A percentile compares a stretch with the other conserved stretches of the same genome.
Conservation (phyloP, 306 rosid genomes). For the Abrus precatorius region DNA sequence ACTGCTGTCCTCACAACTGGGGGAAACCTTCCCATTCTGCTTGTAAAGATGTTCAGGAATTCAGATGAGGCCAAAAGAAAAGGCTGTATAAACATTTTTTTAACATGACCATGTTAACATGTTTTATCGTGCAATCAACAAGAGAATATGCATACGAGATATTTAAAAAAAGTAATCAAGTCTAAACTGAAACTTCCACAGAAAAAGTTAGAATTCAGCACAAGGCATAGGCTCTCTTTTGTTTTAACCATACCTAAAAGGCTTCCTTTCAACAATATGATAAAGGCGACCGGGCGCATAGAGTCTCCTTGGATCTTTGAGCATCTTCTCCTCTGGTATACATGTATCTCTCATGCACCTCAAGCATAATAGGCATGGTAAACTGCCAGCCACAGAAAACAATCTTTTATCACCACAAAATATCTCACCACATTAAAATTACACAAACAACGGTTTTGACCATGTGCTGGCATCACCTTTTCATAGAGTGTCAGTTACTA, state of each 20-base stretch:
- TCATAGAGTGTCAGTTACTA: background rate
- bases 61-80: slow-evolving; percentile 26
- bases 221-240: slow-evolving; percentile 19
- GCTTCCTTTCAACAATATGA: slow-evolving; percentile 94
- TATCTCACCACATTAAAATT: background rate
- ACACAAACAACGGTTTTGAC: slow-evolving; percentile 1
- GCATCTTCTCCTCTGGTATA: slow-evolving; percentile 80
- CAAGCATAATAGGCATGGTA: slow-evolving; percentile 88
- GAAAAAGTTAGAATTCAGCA: slow-evolving; percentile 1
- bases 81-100: background rate
- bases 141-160: slow-evolving; percentile 17
- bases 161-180: background rate
- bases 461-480: slow-evolving; percentile 18
- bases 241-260: slow-evolving; percentile 68
- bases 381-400: slow-evolving; percentile 58
- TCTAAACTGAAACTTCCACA: background rate
- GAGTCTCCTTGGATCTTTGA: slow-evolving; percentile 95
- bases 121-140: slow-evolving; percentile 31
- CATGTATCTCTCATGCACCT: slow-evolving; percentile 92
- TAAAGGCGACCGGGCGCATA: slow-evolving; percentile 97
- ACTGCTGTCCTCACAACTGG: slow-evolving; percentile 93
- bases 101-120: background rate
- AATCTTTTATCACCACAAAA: slow-evolving; percentile 30
- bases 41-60: slow-evolving; percentile 31
- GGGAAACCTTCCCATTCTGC: slow-evolving; percentile 86